These are phyloP conservation scores for Nakaseomyces uthaithaninus DNA, from an alignment of 1,139 yeast genomes.

Conservation along the genomic window DNA sequence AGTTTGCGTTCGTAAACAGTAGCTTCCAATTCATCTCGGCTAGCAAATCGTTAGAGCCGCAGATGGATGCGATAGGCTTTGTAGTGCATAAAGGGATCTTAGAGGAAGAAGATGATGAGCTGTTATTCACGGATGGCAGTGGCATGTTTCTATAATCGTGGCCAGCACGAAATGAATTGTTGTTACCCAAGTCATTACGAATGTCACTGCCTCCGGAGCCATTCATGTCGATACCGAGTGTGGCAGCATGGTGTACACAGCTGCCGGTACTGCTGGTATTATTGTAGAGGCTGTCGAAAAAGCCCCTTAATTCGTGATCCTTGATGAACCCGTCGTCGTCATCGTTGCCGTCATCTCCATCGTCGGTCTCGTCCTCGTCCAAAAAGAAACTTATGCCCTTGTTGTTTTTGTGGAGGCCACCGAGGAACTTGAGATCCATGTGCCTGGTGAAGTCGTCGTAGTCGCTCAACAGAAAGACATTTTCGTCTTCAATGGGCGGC, in stretches of 20 bases:
- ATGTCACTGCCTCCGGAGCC: background rate
- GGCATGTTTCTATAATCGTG: constrained; percentile 5
- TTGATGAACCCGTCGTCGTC: constrained; percentile 10
- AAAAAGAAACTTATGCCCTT: constrained; percentile 5
- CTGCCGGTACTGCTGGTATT: too few relatives aligned
- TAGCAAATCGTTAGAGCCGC: background rate
- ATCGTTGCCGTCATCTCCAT: constrained; percentile 11
- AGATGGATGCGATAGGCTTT: background rate
- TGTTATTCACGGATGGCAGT: background rate
- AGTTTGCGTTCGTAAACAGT: background rate
- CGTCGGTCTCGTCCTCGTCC: constrained; percentile 8
- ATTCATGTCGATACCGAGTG: too few relatives aligned
- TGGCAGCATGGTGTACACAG: too few relatives aligned
- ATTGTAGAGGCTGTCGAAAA: background rate
- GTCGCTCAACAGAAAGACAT: constrained; percentile 2
- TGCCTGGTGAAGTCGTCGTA: constrained; percentile 4
- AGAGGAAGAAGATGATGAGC: too few relatives aligned
- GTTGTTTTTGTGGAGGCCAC: background rate
- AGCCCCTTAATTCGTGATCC: background rate
- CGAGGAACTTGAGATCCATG: constrained; percentile 1
- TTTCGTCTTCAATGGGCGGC: background rate
- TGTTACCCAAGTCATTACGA: background rate
- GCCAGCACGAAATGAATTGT: constrained; percentile 2
- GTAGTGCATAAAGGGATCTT: background rate
- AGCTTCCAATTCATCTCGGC: constrained; percentile 4